Evolutionary conservation across 2,329 filamentous ascomycete genomes (phyloP), one percentile per base, ranked within the genome.

Genomic region (Exophiala sp.): DNA sequence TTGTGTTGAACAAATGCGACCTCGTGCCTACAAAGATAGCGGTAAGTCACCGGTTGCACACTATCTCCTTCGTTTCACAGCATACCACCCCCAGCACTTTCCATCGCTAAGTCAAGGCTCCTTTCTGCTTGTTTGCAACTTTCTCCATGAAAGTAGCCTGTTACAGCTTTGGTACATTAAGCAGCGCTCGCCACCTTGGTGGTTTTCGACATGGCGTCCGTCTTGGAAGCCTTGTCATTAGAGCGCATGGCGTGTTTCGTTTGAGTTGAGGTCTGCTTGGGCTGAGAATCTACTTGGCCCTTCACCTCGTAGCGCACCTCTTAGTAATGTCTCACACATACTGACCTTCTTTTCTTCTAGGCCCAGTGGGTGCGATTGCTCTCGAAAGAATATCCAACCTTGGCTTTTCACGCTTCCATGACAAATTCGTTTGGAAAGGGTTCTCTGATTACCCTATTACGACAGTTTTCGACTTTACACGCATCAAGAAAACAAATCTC

Each of bases 161-260:
- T 98, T 98, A 98, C 87, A 88, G 85, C 85, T 82, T 88, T 96
- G 93, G 93, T 84, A 97, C 81, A 98, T 83, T 70, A 76, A 96
- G 76, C 77, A 76, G 75, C 73, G 77, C 82, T 85, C 84, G 81
- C 77, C 76, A 74, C 46, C 42, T 46, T 50, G 48, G 40, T 50
- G 53, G 55, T 55, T 48, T 35, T 46, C 43, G 52, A 53, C 41
- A 41, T 50, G 75, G 77, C 75, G 79, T 77, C 86, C 89, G 90
- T 97, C 82, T 88, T 97, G 93, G 87, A 77, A 73, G 73, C 79
- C 62, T 73, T 74, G 77, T 88, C 86, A 77, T 76, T 82, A 83
- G 81, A 77, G 84, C 78, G 74, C 73, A 72, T 78, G 77, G 79
- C 72, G 77, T 93, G 88, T 84, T 85, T 86, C 83, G 83, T 88